Percentiles rank a stretch among this genome's conserved stretches.
Conservation (phyloP, 345 rosid species). For the Euphorbia pulcherrima region DNA sequence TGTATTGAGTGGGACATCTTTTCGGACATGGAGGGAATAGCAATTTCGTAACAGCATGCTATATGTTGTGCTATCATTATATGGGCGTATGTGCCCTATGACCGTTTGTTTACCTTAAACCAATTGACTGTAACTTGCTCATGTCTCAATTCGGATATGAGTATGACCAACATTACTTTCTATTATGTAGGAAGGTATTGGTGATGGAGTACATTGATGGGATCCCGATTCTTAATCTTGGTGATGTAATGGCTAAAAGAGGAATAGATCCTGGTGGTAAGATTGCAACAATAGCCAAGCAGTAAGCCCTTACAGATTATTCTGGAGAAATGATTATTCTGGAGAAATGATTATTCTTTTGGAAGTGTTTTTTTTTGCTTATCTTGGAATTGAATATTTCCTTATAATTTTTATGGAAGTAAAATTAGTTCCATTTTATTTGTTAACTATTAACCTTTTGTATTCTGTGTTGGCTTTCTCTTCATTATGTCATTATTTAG, state of each 20-base stretch:
- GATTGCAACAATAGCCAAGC: slow-evolving; percentile 85
- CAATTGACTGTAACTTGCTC: neutral
- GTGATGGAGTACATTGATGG: slow-evolving; percentile 95
- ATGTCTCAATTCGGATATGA: neutral
- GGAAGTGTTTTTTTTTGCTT: neutral
- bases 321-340: slow-evolving; percentile 35
- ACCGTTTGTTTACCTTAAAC: neutral
- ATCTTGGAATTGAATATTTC: slow-evolving; percentile 1
- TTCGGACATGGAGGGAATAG: neutral
- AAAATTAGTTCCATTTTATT: neutral
- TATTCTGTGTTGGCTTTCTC: neutral
- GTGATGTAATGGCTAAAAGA: slow-evolving; percentile 84
- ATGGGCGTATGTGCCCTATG: neutral
- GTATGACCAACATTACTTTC: neutral
- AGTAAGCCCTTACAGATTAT: slow-evolving; percentile 61
- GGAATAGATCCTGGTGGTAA: slow-evolving; percentile 81
- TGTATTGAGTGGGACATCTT: neutral
- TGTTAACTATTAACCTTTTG: neutral
- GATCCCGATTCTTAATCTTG: slow-evolving; percentile 80
- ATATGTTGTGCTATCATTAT: neutral
- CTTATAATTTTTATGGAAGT: neutral
- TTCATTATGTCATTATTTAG: neutral
- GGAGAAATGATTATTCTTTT: slow-evolving; percentile 33
- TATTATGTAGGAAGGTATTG: slow-evolving; percentile 53
- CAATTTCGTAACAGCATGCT: neutral